These are phyloP conservation scores for Zygoascus ofunaensis DNA, from an alignment of 805 yeast genomes.

Conservation along the genomic window DNA sequence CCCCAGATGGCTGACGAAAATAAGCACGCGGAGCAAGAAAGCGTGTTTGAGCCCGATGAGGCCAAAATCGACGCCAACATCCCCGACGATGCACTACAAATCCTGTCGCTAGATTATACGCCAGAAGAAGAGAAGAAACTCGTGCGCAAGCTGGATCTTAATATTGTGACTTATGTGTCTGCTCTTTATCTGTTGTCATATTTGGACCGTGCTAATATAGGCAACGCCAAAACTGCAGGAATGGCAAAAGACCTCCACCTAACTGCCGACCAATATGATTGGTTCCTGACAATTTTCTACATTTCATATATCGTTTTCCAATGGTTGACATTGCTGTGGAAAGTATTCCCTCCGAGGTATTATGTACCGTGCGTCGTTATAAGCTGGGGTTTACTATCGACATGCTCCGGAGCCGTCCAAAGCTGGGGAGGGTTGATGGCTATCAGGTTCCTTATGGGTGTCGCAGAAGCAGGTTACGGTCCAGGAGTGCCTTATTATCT, in stretches of 20 bases:
- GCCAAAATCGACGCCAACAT: not conserved
- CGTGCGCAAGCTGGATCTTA: slow-evolving; percentile 34
- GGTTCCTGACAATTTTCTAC: slow-evolving; percentile 39
- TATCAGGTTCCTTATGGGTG: slow-evolving; percentile 38
- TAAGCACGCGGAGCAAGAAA: not conserved
- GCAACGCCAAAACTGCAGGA: slow-evolving; percentile 46
- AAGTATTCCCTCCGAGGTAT: slow-evolving; percentile 36
- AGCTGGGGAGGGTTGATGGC: slow-evolving; percentile 37
- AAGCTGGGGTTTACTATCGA: slow-evolving; percentile 41
- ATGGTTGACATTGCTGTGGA: slow-evolving; percentile 38
- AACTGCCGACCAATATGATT: slow-evolving; percentile 36
- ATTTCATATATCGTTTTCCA: slow-evolving; percentile 42
- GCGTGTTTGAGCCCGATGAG: not conserved
- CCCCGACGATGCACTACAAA: not conserved
- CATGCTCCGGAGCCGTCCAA: slow-evolving; percentile 41
- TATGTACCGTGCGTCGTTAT: slow-evolving; percentile 42
- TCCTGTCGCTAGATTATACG: slow-evolving; percentile 11
- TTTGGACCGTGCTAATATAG: slow-evolving; percentile 45
- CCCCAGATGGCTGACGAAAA: too few relatives aligned
- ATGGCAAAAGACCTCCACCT: slow-evolving; percentile 36
- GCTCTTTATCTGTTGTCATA: slow-evolving; percentile 41
- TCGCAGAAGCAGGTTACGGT: slow-evolving; percentile 27
- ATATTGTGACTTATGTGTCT: slow-evolving; percentile 39
- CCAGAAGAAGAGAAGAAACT: slow-evolving; percentile 17
- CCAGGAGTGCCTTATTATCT: slow-evolving; percentile 27